Evolutionary conservation across 345 rosid species (phyloP), one percentile per base, ranked within the genome.

Genomic region (Theobroma cacao): DNA sequence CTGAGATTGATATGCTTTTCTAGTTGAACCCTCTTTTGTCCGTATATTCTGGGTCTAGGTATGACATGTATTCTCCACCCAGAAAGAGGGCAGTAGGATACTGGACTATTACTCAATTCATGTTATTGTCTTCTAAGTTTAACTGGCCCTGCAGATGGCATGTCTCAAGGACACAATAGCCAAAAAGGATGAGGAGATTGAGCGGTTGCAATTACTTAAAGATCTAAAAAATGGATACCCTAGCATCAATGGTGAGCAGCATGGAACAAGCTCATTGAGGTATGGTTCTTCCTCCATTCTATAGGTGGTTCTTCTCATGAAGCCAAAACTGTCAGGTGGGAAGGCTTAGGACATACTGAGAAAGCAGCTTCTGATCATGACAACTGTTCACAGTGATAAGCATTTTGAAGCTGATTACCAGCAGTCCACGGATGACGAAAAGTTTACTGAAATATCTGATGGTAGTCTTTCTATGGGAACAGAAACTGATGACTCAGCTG

Each of bases 151-250:
- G 68, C 78, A 95, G 99, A 86, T 96, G 80, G 87, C 89, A 79
- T 87, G 94, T 76, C 97, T 96, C 45, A 91, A 88, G 84, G 93
- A 96, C 81, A 92, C 89, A n/a, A 86, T 94, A 41, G 76, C 90
- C 1, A 91, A 87, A 77, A 91, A 92, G 77, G 98, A 96, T 45
- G 97, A 91, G 15, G 98, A 96, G 87, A 94, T 96, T 45, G 98
- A 91, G 82, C 83, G 91, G 61, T 80, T 96, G 82, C 93, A 90
- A 30, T 63, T 83, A 70, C 82, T 77, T n/a, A 92, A 91, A 71
- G 93, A 89, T 80, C 80, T 62, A 0, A 95, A 93, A 79, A 78
- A 74, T 7, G 82, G 65, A 12, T 56, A 73, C 64, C 83, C 90
- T 9, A 47, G 33, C 0, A 53, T 59, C 14, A 63, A 82, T 31